Conservation (phyloP, 2,329 filamentous ascomycete genomes). For the Parastagonospora avenae region DNA sequence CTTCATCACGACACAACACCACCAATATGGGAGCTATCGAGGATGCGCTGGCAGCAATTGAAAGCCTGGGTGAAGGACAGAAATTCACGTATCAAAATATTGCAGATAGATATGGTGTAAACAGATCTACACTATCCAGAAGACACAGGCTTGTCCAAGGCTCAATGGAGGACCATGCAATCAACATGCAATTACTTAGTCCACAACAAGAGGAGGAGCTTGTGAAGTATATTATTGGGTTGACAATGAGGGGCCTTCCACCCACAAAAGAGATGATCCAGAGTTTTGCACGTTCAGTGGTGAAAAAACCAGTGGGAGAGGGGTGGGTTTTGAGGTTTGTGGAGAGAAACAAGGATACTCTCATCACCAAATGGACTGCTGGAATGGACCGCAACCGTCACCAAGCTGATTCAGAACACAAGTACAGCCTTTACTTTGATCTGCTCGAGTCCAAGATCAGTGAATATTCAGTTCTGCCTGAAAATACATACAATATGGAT, state of each 20-base stretch:
- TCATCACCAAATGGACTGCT: slow-evolving; percentile 6
- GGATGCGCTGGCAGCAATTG: slow-evolving; percentile 7
- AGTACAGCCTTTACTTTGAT: slow-evolving; percentile 5
- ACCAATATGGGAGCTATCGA: slow-evolving; percentile 14
- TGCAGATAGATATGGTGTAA: slow-evolving; percentile 5
- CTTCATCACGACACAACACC: slow-evolving; percentile 4
- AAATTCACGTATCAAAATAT: slow-evolving; percentile 4
- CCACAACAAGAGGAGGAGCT: slow-evolving; percentile 8
- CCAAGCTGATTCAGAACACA: slow-evolving; percentile 5
- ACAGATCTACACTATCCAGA: slow-evolving; percentile 3
- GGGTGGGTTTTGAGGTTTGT: slow-evolving; percentile 13
- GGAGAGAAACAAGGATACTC: slow-evolving; percentile 2
- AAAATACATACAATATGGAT: slow-evolving; percentile 16
- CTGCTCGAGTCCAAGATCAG: slow-evolving; percentile 4
- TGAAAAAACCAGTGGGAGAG: not conserved
- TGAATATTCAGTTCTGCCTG: slow-evolving; percentile 8
- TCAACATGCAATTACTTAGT: not conserved
- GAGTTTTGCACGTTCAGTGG: not conserved
- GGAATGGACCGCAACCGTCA: slow-evolving; percentile 8
- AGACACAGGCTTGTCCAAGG: not conserved
- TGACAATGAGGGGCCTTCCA: slow-evolving; percentile 6
- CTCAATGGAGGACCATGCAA: not conserved
- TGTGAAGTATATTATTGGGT: slow-evolving; percentile 17
- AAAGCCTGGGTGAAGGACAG: slow-evolving; percentile 7
- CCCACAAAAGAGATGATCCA: too few species aligned